phyloP scores from a whole-genome alignment of 345 rosid genomes.

The Eucalyptus tenuipes region DNA sequence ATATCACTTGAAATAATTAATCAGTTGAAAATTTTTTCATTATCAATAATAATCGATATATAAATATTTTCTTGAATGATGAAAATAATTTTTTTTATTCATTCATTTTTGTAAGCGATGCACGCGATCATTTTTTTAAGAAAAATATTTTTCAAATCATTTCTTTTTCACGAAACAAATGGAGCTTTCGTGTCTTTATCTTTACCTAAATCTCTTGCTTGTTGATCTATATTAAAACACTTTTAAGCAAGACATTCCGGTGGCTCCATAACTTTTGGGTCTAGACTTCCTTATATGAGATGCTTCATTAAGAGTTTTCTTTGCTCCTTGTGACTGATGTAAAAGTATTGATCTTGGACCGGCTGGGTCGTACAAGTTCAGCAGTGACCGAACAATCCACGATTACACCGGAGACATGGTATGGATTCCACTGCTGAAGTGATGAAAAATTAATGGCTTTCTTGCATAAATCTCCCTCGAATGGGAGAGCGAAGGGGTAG shows the following conservation, averaged over 20 bases:
- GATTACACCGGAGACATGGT: neutral
- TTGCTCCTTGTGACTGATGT: neutral
- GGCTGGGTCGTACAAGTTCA: neutral
- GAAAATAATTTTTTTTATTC: too few species aligned
- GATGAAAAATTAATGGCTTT: neutral
- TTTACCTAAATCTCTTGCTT: neutral
- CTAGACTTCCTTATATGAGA: neutral
- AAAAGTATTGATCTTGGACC: neutral
- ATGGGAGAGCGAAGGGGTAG: neutral
- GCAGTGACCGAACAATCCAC: too few species aligned
- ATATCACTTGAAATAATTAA: too few species aligned
- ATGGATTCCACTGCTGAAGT: neutral
- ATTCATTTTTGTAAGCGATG: too few species aligned
- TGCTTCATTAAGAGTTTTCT: neutral
- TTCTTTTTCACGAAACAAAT: rapidly evolving
- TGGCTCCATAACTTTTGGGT: neutral
- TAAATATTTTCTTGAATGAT: rapidly evolving
- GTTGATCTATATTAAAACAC: neutral
- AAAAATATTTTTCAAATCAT: too few species aligned
- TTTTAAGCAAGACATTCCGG: neutral
- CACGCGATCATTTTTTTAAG: rapidly evolving
- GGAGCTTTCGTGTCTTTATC: rapidly evolving
- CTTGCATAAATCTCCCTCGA: too few species aligned
- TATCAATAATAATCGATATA: too few species aligned
- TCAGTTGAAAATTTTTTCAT: rapidly evolving